Evolutionary conservation across 148 eudicot species (phyloP).

Genomic region (Persicaria maculosa): DNA sequence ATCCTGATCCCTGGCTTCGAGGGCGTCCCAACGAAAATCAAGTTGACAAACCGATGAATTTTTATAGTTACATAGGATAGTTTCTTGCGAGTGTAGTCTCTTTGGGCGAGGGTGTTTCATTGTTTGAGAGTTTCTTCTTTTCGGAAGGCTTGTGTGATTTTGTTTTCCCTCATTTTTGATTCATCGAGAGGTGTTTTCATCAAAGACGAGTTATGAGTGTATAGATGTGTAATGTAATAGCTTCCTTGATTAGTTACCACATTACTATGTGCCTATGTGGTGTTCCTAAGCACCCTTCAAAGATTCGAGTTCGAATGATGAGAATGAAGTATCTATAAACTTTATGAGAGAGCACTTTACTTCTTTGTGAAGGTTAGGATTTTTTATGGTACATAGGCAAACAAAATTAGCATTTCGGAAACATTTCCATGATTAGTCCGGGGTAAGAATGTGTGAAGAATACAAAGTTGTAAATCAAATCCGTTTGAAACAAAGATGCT

Average conservation of each 20-base stretch:
- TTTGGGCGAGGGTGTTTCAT: neutral
- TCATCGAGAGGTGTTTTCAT: neutral
- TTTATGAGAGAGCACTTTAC: too few species aligned
- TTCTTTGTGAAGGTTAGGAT: too few species aligned
- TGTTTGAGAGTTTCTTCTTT: neutral
- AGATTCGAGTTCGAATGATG: too few species aligned
- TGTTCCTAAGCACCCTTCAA: too few species aligned
- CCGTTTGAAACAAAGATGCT: too few species aligned
- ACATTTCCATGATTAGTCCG: too few species aligned
- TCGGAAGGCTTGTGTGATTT: neutral
- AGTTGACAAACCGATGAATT: neutral
- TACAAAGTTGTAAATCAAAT: too few species aligned
- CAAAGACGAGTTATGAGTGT: neutral
- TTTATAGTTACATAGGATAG: neutral
- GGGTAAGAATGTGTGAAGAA: too few species aligned
- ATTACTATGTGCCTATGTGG: too few species aligned
- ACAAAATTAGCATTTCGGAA: too few species aligned
- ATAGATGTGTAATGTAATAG: neutral
- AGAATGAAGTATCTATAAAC: too few species aligned
- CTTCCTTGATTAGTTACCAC: neutral
- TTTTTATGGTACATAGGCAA: too few species aligned
- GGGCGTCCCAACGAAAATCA: neutral
- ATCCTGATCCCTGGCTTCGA: neutral
- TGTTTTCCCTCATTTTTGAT: neutral
- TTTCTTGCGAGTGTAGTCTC: neutral